Conservation (phyloP, 2,329 filamentous ascomycete genomes). For the Neofusicoccum ribis region DNA sequence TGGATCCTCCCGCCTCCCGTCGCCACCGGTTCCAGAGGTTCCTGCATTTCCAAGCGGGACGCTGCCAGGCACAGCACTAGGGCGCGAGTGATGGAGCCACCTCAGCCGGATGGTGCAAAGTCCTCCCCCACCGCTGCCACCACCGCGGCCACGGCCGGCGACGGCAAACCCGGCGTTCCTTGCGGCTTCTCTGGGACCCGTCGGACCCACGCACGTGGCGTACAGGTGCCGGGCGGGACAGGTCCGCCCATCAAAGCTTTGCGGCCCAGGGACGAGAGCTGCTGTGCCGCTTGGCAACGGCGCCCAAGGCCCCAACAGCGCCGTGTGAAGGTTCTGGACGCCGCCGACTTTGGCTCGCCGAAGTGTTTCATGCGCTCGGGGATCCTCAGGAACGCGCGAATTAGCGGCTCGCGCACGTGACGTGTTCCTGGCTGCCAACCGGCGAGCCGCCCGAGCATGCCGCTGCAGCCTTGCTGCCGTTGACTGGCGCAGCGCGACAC, state of each 20-base stretch:
- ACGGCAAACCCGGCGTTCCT: no score
- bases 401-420: conserved; percentile 3
- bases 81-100: background rate
- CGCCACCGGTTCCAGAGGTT: background rate
- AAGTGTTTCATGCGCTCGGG: conserved; percentile 6
- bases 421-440: conserved; percentile 1
- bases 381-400: conserved; percentile 17
- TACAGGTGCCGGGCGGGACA: background rate
- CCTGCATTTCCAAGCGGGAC: background rate
- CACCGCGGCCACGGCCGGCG: background rate
- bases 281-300: conserved; percentile 10
- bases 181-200: background rate
- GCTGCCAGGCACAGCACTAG: background rate
- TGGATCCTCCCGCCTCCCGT: background rate
- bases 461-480: conserved; percentile 14
- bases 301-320: background rate
- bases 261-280: background rate
- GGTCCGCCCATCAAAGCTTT: conserved; percentile 3
- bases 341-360: background rate
- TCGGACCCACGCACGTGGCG: background rate
- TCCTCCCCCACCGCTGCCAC: background rate
- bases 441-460: background rate
- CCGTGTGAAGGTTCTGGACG: conserved; percentile 13
- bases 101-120: background rate
- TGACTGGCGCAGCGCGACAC: background rate